A percentile compares a stretch with the other conserved stretches of the same genome.
Evolutionary conservation across 2,329 filamentous ascomycete species (phyloP).

Genomic region (Gnomoniopsis smithogilvyi): DNA sequence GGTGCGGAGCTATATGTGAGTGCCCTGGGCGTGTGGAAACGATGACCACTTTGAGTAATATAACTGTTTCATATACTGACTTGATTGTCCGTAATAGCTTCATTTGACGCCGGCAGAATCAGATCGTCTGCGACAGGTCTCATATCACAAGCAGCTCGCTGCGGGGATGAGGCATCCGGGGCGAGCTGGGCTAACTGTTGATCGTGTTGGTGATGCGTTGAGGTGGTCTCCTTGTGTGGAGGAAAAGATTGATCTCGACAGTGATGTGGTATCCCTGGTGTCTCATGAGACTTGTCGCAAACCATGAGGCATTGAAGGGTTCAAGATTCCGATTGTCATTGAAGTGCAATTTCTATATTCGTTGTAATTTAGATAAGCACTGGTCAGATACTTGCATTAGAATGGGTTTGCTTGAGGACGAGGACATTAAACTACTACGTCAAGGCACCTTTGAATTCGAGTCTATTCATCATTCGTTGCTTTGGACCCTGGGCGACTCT

Average conservation of each 20-base stretch:
- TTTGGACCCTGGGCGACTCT: too few relatives aligned
- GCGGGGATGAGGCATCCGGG: constrained; percentile 49
- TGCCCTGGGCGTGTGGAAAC: constrained; percentile 12
- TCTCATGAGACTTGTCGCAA: background rate
- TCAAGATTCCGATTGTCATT: too few relatives aligned
- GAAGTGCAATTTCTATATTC: too few relatives aligned
- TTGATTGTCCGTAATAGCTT: constrained; percentile 32
- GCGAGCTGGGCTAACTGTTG: constrained; percentile 40
- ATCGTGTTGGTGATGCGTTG: constrained; percentile 36
- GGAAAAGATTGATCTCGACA: background rate
- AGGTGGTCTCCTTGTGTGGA: constrained; percentile 13
- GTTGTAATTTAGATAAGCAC: too few relatives aligned
- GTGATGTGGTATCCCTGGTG: background rate
- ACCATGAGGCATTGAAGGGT: background rate
- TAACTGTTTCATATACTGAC: background rate
- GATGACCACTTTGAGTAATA: background rate
- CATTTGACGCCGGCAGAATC: constrained; percentile 50
- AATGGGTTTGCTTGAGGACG: too few relatives aligned
- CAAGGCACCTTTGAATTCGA: too few relatives aligned
- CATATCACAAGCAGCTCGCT: constrained; percentile 53
- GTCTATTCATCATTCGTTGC: too few relatives aligned
- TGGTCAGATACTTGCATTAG: too few relatives aligned
- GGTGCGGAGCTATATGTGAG: constrained; percentile 46
- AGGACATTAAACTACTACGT: too few relatives aligned
- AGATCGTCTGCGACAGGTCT: constrained; percentile 51